Base-by-base conservation (phyloP, 768 basidiomycete species). In the Sistotremastrum suecicum region DNA sequence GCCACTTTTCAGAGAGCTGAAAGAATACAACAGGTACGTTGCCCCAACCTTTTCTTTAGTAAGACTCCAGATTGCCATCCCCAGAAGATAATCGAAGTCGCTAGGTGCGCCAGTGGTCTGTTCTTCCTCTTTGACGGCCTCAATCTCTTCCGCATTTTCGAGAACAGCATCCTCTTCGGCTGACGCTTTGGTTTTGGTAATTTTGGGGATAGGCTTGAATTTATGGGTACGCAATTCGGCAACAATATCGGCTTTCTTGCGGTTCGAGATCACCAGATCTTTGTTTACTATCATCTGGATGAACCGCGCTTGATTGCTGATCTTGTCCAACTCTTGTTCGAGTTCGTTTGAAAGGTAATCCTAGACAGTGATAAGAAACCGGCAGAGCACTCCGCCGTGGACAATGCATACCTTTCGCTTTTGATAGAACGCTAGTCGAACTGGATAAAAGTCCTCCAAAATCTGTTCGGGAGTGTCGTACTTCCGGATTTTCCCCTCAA, bases 221-320 rank as follows among this genome's bases (percentile, higher is more conserved):
- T 89, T 72, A 53, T 78, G 74, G 60, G 71, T 75, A 49, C 88
- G 79, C 54, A 99, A 62, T 51, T 99, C 92, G 2, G 61, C 67
- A 35, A 95, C 78, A 51, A 99, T 83, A 44, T 83, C 88, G 1
- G 66, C 75, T 60, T 89, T 92, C 65, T 87, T 91, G 59, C 94
- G 83, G 54, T 84, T 89, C 8, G 83, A 77, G 29, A 99, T 79
- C 31, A 73, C 62, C 12, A 98, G 73, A 57, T 89, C 67, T 59
- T 77, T 85, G 54, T 81, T 76, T 46, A 98, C 72, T 53, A 98
- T 94, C 91, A 97, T 92, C 61, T 89, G 76, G 42, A 99, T 80
- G 63, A 99, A 99, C 20, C 92, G 83, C 8, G 90, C 94, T 59
- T 99, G 95, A 60, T 98, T 98, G 46, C 78, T 80, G 11, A 97